phyloP scores from a whole-genome alignment of 768 basidiomycete genomes.

The Candolleomyces aberdarensis region DNA sequence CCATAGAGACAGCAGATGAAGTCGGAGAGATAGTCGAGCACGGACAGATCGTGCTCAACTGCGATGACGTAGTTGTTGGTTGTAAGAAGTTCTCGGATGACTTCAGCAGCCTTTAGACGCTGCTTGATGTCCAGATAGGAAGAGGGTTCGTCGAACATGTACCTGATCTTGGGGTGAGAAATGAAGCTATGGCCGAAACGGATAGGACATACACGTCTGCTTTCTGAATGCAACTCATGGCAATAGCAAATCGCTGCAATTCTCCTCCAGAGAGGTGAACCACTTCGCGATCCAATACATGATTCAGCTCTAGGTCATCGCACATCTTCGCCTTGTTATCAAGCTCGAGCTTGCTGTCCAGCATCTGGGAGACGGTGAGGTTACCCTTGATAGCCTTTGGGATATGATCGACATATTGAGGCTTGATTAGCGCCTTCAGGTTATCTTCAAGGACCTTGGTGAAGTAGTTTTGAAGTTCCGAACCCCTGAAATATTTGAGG shows the following conservation, averaged over 20 bases:
- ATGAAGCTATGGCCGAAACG: neutral
- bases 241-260: conserved; percentile 96
- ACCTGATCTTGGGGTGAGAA: conserved; percentile 41
- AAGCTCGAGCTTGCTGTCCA: conserved; percentile 84
- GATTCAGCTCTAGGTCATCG: conserved; percentile 81
- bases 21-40: conserved; percentile 97
- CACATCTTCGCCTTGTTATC: conserved; percentile 88
- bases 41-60: conserved; percentile 98
- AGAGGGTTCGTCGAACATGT: conserved; percentile 99
- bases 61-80: conserved; percentile 92
- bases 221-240: conserved; percentile 91
- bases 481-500: conserved; percentile 96
- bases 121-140: conserved; percentile 97
- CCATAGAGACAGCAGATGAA: conserved; percentile 98
- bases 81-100: conserved; percentile 82
- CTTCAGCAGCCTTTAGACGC: conserved; percentile 90
- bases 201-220: conserved; percentile 84
- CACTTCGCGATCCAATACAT: conserved; percentile 84
- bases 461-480: conserved; percentile 99
- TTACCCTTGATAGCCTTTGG: conserved; percentile 91
- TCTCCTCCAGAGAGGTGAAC: conserved; percentile 92
- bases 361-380: conserved; percentile 86
- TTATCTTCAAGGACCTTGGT: conserved; percentile 99
- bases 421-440: conserved; percentile 97
- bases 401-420: conserved; percentile 99